phyloP scores from a whole-genome alignment of 2,329 filamentous ascomycete species.

The Ploettnerulaceae sp. region DNA sequence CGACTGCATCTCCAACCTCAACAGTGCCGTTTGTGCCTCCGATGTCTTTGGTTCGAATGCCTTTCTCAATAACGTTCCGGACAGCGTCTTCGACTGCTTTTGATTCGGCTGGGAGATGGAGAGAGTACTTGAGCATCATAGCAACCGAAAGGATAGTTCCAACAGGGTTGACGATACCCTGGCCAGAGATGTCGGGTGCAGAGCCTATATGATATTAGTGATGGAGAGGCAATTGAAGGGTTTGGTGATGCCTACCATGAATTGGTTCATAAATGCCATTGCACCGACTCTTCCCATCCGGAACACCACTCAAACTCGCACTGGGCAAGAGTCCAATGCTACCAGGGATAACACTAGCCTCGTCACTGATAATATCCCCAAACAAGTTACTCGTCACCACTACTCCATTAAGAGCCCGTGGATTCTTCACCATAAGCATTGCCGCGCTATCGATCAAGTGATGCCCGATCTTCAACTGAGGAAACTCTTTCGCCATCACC shows the following conservation, averaged over 20 bases:
- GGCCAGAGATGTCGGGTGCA: slow-evolving; percentile 87
- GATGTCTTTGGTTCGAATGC: slow-evolving; percentile 77
- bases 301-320: slow-evolving; percentile 80
- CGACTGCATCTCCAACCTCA: slow-evolving; percentile 80
- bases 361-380: slow-evolving; percentile 93
- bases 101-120: slow-evolving; percentile 73
- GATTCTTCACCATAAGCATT: slow-evolving; percentile 97
- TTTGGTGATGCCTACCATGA: slow-evolving; percentile 57
- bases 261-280: slow-evolving; percentile 98
- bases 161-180: slow-evolving; percentile 88
- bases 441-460: slow-evolving; percentile 95
- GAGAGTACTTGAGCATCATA: slow-evolving; percentile 95
- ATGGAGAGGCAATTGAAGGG: neutral
- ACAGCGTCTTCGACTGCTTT: slow-evolving; percentile 78
- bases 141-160: slow-evolving; percentile 87
- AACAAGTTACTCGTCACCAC: slow-evolving; percentile 92
- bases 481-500: slow-evolving; percentile 84
- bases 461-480: slow-evolving; percentile 75
- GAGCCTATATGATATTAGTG: slow-evolving; percentile 51
- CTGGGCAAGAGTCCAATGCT: slow-evolving; percentile 83
- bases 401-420: slow-evolving; percentile 79
- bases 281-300: slow-evolving; percentile 76
- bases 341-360: slow-evolving; percentile 90
- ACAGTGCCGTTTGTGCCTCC: slow-evolving; percentile 69
- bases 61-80: slow-evolving; percentile 70